A percentile compares a stretch with the other conserved stretches of the same genome.
Evolutionary conservation across 768 basidiomycete species (phyloP).

Genomic region (Suillus fuscotomentosus): DNA sequence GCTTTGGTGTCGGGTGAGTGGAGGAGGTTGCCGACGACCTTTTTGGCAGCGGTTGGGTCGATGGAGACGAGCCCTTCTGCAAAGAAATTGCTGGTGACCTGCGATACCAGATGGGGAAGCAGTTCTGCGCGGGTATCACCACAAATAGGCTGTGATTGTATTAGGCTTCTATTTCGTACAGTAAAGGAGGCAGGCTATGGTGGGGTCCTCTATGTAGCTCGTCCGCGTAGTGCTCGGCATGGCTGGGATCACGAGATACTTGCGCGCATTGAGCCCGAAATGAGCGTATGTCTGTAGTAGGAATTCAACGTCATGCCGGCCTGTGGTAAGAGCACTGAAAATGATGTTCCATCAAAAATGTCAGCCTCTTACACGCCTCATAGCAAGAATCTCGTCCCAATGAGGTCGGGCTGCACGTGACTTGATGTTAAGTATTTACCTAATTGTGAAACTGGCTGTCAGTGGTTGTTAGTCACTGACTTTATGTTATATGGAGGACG

Average conservation of each 20-base stretch:
- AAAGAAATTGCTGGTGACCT: neutral
- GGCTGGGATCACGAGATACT: neutral
- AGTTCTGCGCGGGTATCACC: neutral
- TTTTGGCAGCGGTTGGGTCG: neutral
- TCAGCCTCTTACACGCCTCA: neutral
- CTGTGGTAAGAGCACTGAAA: neutral
- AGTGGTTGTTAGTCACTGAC: neutral
- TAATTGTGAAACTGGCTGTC: neutral
- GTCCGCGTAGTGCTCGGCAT: neutral
- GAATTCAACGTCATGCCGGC: neutral
- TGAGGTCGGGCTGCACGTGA: neutral
- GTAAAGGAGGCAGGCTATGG: neutral
- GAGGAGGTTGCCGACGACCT: neutral
- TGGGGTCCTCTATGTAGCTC: neutral
- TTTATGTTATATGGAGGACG: conserved; percentile 4
- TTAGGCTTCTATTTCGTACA: neutral
- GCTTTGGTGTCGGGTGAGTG: neutral
- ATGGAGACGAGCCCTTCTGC: neutral
- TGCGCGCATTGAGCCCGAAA: neutral
- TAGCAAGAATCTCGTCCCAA: neutral
- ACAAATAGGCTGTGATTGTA: neutral
- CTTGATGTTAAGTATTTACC: neutral
- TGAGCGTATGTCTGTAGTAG: neutral
- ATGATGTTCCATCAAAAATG: neutral
- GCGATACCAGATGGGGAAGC: neutral